Conservation (phyloP, 1,139 yeast species). For the Taphrina sp. region DNA sequence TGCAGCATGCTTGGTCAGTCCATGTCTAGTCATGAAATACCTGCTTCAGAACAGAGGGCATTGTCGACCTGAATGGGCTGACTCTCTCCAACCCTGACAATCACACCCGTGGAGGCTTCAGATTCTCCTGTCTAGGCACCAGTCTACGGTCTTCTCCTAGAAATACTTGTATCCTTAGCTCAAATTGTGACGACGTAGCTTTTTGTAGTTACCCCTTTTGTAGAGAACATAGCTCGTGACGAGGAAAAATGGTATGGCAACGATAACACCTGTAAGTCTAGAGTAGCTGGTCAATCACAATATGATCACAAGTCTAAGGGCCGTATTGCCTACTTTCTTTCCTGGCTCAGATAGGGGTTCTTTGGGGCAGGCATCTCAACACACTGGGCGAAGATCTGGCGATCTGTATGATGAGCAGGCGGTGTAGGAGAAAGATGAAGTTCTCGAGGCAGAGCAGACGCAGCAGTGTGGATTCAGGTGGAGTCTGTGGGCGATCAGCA, state of each 20-base stretch:
- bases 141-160: slow-evolving; percentile 8
- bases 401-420: too few relatives aligned
- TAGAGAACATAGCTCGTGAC: slow-evolving; percentile 30
- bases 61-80: too few relatives aligned
- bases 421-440: too few relatives aligned
- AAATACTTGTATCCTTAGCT: slow-evolving; percentile 1
- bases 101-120: too few relatives aligned
- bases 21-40: too few relatives aligned
- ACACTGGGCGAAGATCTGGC: too few relatives aligned
- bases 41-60: too few relatives aligned
- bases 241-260: slow-evolving; percentile 31
- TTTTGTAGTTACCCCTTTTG: slow-evolving; percentile 6
- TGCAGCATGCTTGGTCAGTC: too few relatives aligned
- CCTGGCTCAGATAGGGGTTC: slow-evolving; percentile 12
- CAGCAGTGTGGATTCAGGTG: too few relatives aligned
- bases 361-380: background rate
- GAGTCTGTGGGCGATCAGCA: too few relatives aligned
- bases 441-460: too few relatives aligned
- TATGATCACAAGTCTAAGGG: background rate
- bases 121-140: background rate
- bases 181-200: background rate
- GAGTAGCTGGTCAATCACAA: background rate
- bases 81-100: too few relatives aligned
- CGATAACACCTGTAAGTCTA: slow-evolving; percentile 29
- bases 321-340: background rate